Percentiles rank a stretch among this genome's conserved stretches.
phyloP scores from a whole-genome alignment of 345 rosid genomes.

The Raphanus sativus region DNA sequence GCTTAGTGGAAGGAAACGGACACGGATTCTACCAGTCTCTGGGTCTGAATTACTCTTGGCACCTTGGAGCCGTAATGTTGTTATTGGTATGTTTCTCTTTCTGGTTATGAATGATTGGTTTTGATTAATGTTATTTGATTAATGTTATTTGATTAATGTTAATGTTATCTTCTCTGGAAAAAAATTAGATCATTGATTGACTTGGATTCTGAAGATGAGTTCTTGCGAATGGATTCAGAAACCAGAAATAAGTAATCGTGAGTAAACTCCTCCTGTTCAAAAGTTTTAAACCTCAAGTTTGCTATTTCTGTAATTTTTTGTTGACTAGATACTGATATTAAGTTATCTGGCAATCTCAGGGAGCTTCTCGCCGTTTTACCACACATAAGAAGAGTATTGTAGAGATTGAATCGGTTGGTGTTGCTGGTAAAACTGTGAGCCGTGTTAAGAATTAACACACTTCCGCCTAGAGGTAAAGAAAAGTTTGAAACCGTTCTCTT shows the following conservation, averaged over 20 bases:
- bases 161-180: conserved; percentile 45
- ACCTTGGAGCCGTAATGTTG: conserved; percentile 97
- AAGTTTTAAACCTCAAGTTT: no score
- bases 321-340: no score
- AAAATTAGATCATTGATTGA: conserved; percentile 93
- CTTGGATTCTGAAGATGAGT: conserved; percentile 82
- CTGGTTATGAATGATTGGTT: not conserved
- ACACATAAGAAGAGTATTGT: no score
- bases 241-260: conserved; percentile 65
- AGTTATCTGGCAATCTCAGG: no score
- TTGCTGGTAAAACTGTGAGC: no score
- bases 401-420: no score
- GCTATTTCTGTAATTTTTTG: no score
- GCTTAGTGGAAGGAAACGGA: conserved; percentile 49
- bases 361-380: no score
- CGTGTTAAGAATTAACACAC: no score
- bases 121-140: conserved; percentile 6
- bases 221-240: conserved; percentile 75
- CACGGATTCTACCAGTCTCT: conserved; percentile 65
- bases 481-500: no score
- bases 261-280: no score
- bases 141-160: conserved; percentile 7
- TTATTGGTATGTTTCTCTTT: conserved; percentile 61
- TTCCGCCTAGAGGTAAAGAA: no score
- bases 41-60: conserved; percentile 79